Evolutionary conservation across 306 rosid species (phyloP), one percentile per base, ranked within the genome.

Genomic region (Acacia melanoxylon): DNA sequence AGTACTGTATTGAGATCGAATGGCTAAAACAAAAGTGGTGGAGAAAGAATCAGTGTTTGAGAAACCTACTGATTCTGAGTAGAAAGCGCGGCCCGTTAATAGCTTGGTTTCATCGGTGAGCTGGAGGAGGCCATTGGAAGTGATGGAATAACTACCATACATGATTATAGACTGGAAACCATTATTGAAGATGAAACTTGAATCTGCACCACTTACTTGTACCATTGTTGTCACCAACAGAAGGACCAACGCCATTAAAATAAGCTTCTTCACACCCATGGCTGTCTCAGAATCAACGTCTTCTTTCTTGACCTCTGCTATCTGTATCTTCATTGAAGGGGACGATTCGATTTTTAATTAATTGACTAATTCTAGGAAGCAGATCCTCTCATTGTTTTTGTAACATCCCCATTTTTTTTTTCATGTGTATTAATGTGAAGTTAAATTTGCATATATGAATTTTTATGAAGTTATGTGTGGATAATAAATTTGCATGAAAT

Each of bases 21-120:
- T 85, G 17, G 92, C 91, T 10, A 93, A 93, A 20, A 90, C 88
- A 73, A 90, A 93, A 33, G 82, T 73, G 4, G 92, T 83, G 9
- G 94, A 87, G 80, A 91, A 93, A 76, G 93, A 90, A 68, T 63
- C 80, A 15, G 88, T 77, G 82, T 80, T 84, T 79, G 85, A 89
- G 89, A 91, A 86, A 37, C 22, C 62, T 17, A 93, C n/a, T 16
- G 97, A 86, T 17, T 46, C n/a, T 8, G 86, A 84, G 78, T 85
- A 87, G 76, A 89, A 91, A 13, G 91, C 91, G 52, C 84, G 91
- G 63, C 95, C 90, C 29, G 6, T 62, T 65, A 41, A 45, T 48
- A 84, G 90, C 17, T 41, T 73, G 17, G 89, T 75, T 68, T 44
- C 80, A 67, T 93, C 85, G 29, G 97, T 93, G 66, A 93, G 88